Percentiles rank a stretch among this genome's conserved stretches.
These are phyloP conservation scores for Rhododendron simsii DNA, from an alignment of 148 eudicot genomes.

Conservation along the genomic window DNA sequence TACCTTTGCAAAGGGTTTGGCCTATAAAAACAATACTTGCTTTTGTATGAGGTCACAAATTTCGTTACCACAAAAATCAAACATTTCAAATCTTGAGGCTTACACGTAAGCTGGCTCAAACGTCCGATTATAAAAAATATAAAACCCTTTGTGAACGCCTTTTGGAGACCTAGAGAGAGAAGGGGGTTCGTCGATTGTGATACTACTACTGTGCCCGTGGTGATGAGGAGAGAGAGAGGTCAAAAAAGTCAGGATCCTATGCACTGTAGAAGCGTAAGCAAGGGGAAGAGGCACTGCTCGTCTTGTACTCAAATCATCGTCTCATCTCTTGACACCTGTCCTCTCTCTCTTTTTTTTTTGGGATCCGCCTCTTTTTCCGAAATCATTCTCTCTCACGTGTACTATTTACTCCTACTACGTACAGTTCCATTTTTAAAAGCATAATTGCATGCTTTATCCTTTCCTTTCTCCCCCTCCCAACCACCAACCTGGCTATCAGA, in stretches of 20 bases:
- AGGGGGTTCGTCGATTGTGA: neutral
- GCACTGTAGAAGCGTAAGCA: constrained; percentile 36
- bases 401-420: neutral
- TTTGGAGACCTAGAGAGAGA: neutral
- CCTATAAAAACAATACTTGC: no score
- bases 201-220: neutral
- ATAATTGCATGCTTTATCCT: constrained; percentile 3
- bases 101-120: no score
- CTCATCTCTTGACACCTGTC: constrained; percentile 22
- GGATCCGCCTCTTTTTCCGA: neutral
- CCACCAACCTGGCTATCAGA: neutral
- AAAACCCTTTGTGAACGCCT: neutral
- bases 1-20: no score
- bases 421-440: neutral
- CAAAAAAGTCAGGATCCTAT: constrained; percentile 31
- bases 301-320: constrained; percentile 6
- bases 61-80: no score
- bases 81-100: no score
- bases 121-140: no score
- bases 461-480: neutral
- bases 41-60: no score
- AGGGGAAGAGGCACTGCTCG: constrained; percentile 10
- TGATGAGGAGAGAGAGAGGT: neutral
- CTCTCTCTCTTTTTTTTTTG: neutral
- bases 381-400: neutral